These are phyloP conservation scores for Aspergillus chevalieri DNA, from an alignment of 2,329 filamentous ascomycete species.

Conservation along the genomic window DNA sequence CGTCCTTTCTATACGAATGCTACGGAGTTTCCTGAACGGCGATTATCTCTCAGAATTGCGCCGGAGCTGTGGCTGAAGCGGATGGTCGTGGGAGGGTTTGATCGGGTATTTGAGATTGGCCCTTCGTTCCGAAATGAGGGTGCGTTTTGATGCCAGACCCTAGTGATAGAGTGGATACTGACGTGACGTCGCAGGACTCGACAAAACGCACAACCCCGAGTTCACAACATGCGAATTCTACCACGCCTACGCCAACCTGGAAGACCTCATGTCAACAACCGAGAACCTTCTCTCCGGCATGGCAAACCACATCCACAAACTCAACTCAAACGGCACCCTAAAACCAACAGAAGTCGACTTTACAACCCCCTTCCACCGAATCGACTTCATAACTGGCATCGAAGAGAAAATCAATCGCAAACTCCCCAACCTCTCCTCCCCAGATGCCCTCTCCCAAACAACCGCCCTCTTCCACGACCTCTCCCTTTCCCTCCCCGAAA, in stretches of 20 bases:
- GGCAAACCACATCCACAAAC: slow-evolving; percentile 45
- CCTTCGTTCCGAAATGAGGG: slow-evolving; percentile 91
- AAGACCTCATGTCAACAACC: slow-evolving; percentile 68
- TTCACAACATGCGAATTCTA: slow-evolving; percentile 99
- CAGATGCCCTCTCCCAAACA: slow-evolving; percentile 55
- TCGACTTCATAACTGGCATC: slow-evolving; percentile 78
- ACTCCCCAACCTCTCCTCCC: slow-evolving; percentile 56
- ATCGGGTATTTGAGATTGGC: slow-evolving; percentile 88
- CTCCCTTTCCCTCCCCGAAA: slow-evolving; percentile 44
- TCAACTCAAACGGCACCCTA: slow-evolving; percentile 39
- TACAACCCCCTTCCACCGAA: slow-evolving; percentile 51
- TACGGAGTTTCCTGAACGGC: slow-evolving; percentile 66
- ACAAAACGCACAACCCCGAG: slow-evolving; percentile 90
- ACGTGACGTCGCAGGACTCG: slow-evolving; percentile 49
- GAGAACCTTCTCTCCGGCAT: slow-evolving; percentile 63
- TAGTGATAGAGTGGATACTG: not conserved
- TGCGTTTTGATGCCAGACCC: slow-evolving; percentile 12
- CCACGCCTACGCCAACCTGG: slow-evolving; percentile 71
- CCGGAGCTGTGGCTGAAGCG: slow-evolving; percentile 95
- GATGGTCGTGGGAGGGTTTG: slow-evolving; percentile 79
- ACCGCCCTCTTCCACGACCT: slow-evolving; percentile 49
- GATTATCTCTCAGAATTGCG: slow-evolving; percentile 76
- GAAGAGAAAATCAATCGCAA: slow-evolving; percentile 60
- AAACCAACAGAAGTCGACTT: slow-evolving; percentile 52
- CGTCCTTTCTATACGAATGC: slow-evolving; percentile 77